Base-by-base conservation (phyloP, 2,329 filamentous ascomycete genomes). In the Pseudogymnoascus sp. region DNA sequence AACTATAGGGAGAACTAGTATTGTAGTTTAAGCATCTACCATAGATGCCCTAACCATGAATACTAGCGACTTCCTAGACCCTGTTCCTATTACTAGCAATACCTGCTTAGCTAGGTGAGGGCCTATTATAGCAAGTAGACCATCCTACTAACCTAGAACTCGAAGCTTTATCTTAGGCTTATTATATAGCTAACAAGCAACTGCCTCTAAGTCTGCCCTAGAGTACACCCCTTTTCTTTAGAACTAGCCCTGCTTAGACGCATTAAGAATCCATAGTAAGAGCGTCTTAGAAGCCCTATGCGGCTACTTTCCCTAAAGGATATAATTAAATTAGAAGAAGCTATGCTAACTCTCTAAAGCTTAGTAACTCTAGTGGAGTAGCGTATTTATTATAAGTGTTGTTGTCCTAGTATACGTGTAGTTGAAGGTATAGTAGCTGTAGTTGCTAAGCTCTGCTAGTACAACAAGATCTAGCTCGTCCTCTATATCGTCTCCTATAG, bases 391-490 rank as follows among this genome's bases (percentile, higher is more conserved):
- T 0, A 25, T 37, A 5, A 60, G 63, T 5, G 38, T 66, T 67
- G 1, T 37, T 66, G 1, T 61, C 36, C 38, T 40, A 16, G 63
- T 67, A 67, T 46, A 66, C 1, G 3, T 64, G 46, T 65, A 42
- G 50, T 64, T 67, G 42, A n/a, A n/a, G n/a, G n/a, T n/a, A n/a
- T n/a, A n/a, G n/a, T n/a, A n/a, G n/a, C n/a, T n/a, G n/a, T n/a
- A n/a, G n/a, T n/a, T n/a, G n/a, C n/a, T n/a, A n/a, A n/a, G n/a
- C 64, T 67, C 11, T 36, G 31, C 62, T 67, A 67, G 21, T 14
- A 34, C 53, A 62, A 66, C 11, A 7, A 66, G 61, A 61, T 66
- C 59, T 28, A 63, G 31, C 64, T 65, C 34, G 11, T 65, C 46
- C 61, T 64, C 37, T 25, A 59, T 53, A 25, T 64, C 53, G 59